Conservation (phyloP, 768 basidiomycete species). For the Tylopilus felleus region DNA sequence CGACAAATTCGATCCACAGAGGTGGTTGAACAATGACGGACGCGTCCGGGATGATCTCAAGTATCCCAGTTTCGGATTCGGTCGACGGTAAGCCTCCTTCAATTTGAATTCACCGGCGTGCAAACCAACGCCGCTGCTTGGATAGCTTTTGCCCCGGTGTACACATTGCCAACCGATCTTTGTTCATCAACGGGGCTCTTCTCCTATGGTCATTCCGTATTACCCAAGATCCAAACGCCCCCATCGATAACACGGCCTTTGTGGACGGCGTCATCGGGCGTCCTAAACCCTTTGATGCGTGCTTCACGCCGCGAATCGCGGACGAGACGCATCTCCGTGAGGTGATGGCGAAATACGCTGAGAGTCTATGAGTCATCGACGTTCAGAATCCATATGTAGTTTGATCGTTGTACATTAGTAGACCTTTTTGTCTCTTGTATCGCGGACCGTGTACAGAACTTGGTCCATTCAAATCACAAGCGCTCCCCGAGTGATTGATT, state of each 20-base stretch:
- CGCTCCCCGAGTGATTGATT: too few relatives aligned
- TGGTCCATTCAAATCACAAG: too few relatives aligned
- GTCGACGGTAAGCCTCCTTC: constrained; percentile 33
- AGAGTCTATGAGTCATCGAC: constrained; percentile 11
- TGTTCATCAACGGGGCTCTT: constrained; percentile 64
- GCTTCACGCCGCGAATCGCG: constrained; percentile 48
- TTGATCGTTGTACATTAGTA: too few relatives aligned
- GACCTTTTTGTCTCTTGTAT: too few relatives aligned
- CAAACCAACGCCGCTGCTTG: neutral
- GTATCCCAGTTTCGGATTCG: constrained; percentile 56
- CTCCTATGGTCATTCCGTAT: constrained; percentile 66
- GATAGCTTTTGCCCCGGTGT: constrained; percentile 65
- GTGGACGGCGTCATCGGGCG: constrained; percentile 63
- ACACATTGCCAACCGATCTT: constrained; percentile 56
- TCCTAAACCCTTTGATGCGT: constrained; percentile 57
- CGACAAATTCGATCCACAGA: constrained; percentile 53
- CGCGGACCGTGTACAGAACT: too few relatives aligned
- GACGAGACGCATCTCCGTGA: constrained; percentile 24
- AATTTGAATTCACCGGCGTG: neutral
- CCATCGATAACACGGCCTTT: constrained; percentile 61
- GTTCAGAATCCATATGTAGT: too few relatives aligned
- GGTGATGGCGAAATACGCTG: constrained; percentile 25
- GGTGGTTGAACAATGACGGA: constrained; percentile 45
- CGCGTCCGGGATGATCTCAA: constrained; percentile 51
- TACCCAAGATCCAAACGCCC: constrained; percentile 44